Conservation (phyloP, 2,329 filamentous ascomycete species). For the Neonectria magnoliae region DNA sequence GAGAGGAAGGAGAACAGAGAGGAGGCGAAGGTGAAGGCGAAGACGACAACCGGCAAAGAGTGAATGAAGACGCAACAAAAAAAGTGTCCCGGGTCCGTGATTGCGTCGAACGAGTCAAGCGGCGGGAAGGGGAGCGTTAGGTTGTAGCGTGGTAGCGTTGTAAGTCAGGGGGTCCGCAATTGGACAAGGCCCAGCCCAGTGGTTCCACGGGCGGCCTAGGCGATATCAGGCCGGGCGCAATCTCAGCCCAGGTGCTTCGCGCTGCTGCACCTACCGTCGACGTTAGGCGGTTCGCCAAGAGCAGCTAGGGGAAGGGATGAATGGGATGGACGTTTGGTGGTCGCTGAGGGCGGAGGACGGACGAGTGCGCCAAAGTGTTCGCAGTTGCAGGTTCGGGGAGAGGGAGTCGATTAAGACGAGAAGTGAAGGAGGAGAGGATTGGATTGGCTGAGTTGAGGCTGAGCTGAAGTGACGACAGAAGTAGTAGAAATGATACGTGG, state of each 20-base stretch:
- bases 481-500: conserved; percentile 13
- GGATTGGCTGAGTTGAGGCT: neutral
- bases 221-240: conserved; percentile 31
- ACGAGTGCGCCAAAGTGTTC: neutral
- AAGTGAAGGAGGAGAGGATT: neutral
- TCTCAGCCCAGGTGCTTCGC: conserved; percentile 29
- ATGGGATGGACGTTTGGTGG: neutral
- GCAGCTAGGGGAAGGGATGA: conserved; percentile 3
- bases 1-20: conserved; percentile 15
- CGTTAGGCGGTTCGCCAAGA: conserved; percentile 34
- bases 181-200: conserved; percentile 28
- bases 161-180: conserved; percentile 33
- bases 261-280: conserved; percentile 28
- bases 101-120: conserved; percentile 10
- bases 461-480: neutral
- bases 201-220: conserved; percentile 19
- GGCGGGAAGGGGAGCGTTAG: conserved; percentile 7
- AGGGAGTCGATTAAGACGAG: neutral
- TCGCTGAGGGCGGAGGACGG: neutral
- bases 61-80: conserved; percentile 28
- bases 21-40: conserved; percentile 11
- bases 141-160: conserved; percentile 10
- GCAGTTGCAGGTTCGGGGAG: neutral
- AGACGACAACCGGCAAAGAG: conserved; percentile 25
- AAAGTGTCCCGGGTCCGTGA: conserved; percentile 23